phyloP scores from a whole-genome alignment of 768 basidiomycete genomes.

The Cystobasidium onofrii region DNA sequence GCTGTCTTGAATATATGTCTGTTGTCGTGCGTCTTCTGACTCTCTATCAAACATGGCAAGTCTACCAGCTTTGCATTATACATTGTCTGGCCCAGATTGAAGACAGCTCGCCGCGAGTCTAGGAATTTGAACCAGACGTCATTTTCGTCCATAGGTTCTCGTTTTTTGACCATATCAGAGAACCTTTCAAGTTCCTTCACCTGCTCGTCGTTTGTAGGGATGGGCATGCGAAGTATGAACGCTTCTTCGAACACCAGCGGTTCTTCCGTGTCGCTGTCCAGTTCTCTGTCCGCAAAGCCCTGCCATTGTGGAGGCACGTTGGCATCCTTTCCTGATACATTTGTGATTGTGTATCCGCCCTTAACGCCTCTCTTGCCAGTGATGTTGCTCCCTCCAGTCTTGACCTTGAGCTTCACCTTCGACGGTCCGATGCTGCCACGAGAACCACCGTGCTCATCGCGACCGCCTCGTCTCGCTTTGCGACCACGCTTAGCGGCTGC shows the following conservation, averaged over 20 bases:
- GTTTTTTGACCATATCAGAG: constrained; percentile 67
- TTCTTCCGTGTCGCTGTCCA: constrained; percentile 79
- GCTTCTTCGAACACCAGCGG: constrained; percentile 95
- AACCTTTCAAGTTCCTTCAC: constrained; percentile 47
- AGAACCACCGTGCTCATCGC: not conserved
- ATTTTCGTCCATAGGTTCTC: constrained; percentile 62
- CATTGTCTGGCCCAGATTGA: constrained; percentile 69
- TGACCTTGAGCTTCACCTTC: constrained; percentile 31
- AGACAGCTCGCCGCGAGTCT: constrained; percentile 81
- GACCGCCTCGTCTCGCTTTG: not conserved
- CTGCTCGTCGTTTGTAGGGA: constrained; percentile 28
- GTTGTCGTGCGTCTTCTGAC: constrained; percentile 92
- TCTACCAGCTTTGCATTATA: constrained; percentile 93
- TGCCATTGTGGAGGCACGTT: constrained; percentile 32
- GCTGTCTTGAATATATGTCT: constrained; percentile 93
- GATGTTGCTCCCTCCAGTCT: constrained; percentile 13
- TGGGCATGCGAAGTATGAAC: constrained; percentile 78
- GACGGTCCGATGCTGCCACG: not conserved
- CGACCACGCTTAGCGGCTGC: not conserved
- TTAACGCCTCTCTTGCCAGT: constrained; percentile 11
- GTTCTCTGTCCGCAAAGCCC: constrained; percentile 33
- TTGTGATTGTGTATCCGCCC: constrained; percentile 13
- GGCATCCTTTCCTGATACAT: constrained; percentile 24
- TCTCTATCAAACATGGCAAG: constrained; percentile 83
- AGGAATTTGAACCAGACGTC: constrained; percentile 99